A percentile compares a stretch with the other conserved stretches of the same genome.
Conservation (phyloP, 768 basidiomycete species). For the Mycena sanguinolenta region DNA sequence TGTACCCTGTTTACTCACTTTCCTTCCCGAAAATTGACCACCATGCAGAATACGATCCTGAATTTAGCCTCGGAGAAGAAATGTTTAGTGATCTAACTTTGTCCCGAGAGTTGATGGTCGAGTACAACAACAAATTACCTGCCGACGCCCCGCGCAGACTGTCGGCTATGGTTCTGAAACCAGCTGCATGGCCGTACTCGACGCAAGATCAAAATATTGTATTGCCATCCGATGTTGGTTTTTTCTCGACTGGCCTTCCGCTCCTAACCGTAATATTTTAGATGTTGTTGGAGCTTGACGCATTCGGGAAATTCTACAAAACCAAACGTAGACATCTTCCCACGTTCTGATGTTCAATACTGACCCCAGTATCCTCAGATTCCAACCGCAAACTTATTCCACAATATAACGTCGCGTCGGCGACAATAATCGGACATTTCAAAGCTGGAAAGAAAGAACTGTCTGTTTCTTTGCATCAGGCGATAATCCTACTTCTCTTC, state of each 20-base stretch:
- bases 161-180: slow-evolving; percentile 86
- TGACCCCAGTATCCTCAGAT: slow-evolving; percentile 7
- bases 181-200: slow-evolving; percentile 89
- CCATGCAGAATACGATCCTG: slow-evolving; percentile 88
- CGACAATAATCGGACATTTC: slow-evolving; percentile 81
- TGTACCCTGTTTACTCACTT: slow-evolving; percentile 28
- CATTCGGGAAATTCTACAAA: slow-evolving; percentile 81
- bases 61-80: slow-evolving; percentile 93
- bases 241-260: slow-evolving; percentile 12
- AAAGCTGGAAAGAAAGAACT: slow-evolving; percentile 82
- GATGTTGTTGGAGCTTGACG: slow-evolving; percentile 80
- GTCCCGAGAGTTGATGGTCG: slow-evolving; percentile 79
- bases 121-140: slow-evolving; percentile 67
- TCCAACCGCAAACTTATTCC: slow-evolving; percentile 68
- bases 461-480: slow-evolving; percentile 92
- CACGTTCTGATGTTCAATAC: background rate
- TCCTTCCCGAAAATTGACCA: slow-evolving; percentile 16
- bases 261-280: slow-evolving; percentile 46
- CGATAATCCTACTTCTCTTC: slow-evolving; percentile 88
- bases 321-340: slow-evolving; percentile 68
- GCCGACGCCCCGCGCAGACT: slow-evolving; percentile 63
- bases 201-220: slow-evolving; percentile 63
- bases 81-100: slow-evolving; percentile 94
- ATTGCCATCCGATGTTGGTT: slow-evolving; percentile 66
- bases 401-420: slow-evolving; percentile 76